Percentiles rank a stretch among this genome's conserved stretches.
Conservation (phyloP, 169 alveolate genomes). For the Haemoproteus tartakovskyi region DNA sequence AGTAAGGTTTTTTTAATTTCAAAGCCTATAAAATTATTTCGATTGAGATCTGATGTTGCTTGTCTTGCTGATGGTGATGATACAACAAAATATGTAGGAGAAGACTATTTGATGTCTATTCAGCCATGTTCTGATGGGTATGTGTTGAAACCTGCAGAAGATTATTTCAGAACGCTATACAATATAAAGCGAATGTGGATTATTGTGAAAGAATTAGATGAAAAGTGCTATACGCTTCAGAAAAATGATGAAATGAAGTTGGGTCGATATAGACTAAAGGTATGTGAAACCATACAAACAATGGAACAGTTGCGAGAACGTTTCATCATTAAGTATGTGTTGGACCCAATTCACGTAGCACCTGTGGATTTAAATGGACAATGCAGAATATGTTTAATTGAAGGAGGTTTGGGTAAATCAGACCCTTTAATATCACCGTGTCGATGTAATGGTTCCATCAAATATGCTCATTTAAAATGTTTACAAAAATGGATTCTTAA, state of each 20-base stretch:
- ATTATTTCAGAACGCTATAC: slow-evolving; percentile 60
- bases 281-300: slow-evolving; percentile 81
- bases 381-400: slow-evolving; percentile 92
- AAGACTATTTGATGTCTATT: no score
- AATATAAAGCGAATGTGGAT: slow-evolving; percentile 88
- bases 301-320: no score
- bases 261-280: slow-evolving; percentile 91
- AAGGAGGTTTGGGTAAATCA: slow-evolving; percentile 84
- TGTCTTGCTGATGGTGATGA: slow-evolving; percentile 66
- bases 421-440: slow-evolving; percentile 90
- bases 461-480: slow-evolving; percentile 92
- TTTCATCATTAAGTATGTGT: no score
- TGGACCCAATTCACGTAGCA: no score
- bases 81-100: no score
- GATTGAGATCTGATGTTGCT: slow-evolving; percentile 57
- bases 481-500: slow-evolving; percentile 93
- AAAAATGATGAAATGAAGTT: slow-evolving; percentile 91
- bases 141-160: slow-evolving; percentile 77
- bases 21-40: slow-evolving; percentile 58
- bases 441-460: slow-evolving; percentile 91
- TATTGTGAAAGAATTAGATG: slow-evolving; percentile 85
- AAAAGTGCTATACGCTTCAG: slow-evolving; percentile 81
- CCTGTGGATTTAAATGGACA: slow-evolving; percentile 77
- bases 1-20: slow-evolving; percentile 72
- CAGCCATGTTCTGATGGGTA: slow-evolving; percentile 64